Evolutionary conservation across 306 rosid genomes (phyloP), one percentile per base, ranked within the genome.

Genomic region (Vigna nakashimae): DNA sequence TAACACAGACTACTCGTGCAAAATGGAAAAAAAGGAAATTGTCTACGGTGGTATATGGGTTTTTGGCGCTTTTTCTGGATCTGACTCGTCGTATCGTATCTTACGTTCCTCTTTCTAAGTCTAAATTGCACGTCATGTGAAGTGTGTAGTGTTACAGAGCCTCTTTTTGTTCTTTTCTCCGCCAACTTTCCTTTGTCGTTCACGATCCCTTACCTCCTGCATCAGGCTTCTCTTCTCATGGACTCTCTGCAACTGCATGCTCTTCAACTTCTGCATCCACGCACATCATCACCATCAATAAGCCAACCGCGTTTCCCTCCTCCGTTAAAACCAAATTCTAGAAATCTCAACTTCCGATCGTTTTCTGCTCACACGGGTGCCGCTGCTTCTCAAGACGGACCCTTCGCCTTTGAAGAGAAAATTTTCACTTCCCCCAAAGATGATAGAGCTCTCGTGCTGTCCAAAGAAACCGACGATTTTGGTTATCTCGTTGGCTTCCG

Each of bases 401-500:
- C 82, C 10, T 81, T 72, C 18, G 66, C 80, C 4, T 74, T 77
- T 3, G 80, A 84, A 55, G 84, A 87, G 0, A 73, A 76, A 60
- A 12, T 3, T 12, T 2, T 3, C 12, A 24, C 43, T 14, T 36
- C 50, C 8, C 79, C 30, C 6, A 76, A 73, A 17, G 74, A 70
- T 3, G 55, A 82, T 13, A 69, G 48, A 0, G 82, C 84, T 80
- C 81, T 78, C 7, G 6, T 76, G 8, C 50, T 92, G 28, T 78
- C 88, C 0, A 32, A 74, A 11, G 89, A 88, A 80, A 75, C 40
- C 1, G 97, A 90, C 42, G 86, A 2, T 15, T 82, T 85, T 67
- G 93, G 91, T 62, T 69, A 83, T 56, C 71, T 88, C 13, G 46
- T 90, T 36, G 93, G 89, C 16, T 86, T 90, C 79, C 78, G 80